Evolutionary conservation across 306 rosid genomes (phyloP).

Genomic region (Pachyrhizus erosus): DNA sequence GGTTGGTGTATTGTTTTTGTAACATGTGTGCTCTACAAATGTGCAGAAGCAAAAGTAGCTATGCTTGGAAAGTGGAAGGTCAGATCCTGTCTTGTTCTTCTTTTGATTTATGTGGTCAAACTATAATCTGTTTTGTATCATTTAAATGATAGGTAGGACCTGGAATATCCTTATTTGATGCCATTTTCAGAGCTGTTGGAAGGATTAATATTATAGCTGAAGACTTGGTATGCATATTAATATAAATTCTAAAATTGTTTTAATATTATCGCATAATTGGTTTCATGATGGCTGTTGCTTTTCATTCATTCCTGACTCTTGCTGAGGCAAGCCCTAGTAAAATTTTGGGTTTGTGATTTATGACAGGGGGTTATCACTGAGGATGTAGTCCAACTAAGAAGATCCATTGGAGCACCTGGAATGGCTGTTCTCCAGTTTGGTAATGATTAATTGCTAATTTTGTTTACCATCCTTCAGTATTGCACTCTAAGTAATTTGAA

Average conservation of each 20-base stretch:
- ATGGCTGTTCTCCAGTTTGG: constrained; percentile 99
- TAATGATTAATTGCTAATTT: constrained; percentile 45
- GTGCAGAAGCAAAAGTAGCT: constrained; percentile 89
- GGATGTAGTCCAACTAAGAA: constrained; percentile 89
- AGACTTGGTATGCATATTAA: constrained; percentile 76
- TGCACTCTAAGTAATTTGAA: constrained; percentile 18
- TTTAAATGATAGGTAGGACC: constrained; percentile 87
- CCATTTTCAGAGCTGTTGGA: constrained; percentile 78
- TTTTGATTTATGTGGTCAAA: constrained; percentile 34
- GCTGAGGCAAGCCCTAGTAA: background rate
- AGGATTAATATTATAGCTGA: constrained; percentile 83
- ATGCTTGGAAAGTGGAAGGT: constrained; percentile 96
- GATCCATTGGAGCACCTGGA: constrained; percentile 94
- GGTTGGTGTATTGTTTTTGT: constrained; percentile 38
- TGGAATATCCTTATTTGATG: constrained; percentile 80
- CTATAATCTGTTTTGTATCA: constrained; percentile 39
- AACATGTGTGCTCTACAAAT: constrained; percentile 46
- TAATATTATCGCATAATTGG: constrained; percentile 1
- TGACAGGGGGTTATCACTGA: constrained; percentile 94
- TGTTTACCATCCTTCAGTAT: constrained; percentile 21
- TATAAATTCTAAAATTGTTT: constrained; percentile 15
- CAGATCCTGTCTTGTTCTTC: constrained; percentile 41
- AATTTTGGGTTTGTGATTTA: constrained; percentile 26
- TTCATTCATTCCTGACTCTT: constrained; percentile 18
- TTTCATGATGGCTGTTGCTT: background rate